These are phyloP conservation scores for Oryza nivara DNA, from an alignment of 176 grass and related monocot species.

Conservation along the genomic window DNA sequence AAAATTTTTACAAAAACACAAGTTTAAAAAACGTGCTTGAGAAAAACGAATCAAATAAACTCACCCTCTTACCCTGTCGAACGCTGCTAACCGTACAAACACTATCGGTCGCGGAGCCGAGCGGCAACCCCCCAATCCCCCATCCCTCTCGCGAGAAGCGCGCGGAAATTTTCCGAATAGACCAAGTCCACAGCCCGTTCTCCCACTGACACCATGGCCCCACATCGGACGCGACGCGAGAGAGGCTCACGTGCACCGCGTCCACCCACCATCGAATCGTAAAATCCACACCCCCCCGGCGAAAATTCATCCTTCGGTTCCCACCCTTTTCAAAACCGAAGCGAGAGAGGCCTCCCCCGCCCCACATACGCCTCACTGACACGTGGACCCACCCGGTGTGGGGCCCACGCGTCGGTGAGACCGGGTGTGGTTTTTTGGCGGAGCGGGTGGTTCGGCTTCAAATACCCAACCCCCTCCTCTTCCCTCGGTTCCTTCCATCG, in stretches of 20 bases:
- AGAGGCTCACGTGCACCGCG: not conserved
- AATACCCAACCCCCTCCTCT: conserved; percentile 1
- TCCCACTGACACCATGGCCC: not conserved
- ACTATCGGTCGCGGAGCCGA: not conserved
- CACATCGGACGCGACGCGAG: not conserved
- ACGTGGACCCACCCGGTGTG: fast-evolving
- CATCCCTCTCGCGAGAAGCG: not conserved
- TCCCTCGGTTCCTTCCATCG: conserved; percentile 15
- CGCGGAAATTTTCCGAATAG: not conserved
- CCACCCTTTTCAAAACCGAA: not conserved
- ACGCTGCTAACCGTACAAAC: no score
- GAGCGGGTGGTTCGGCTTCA: not conserved
- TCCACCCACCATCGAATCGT: not conserved
- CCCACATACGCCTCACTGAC: fast-evolving
- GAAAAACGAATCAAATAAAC: no score
- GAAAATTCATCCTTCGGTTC: not conserved
- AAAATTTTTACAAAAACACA: no score
- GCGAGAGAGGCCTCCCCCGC: not conserved
- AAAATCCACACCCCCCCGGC: not conserved
- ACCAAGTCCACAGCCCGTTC: not conserved
- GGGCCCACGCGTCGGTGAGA: not conserved
- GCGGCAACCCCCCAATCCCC: not conserved
- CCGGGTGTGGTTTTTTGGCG: no score
- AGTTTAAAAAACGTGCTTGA: fast-evolving
- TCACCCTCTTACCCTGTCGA: no score